Evolutionary conservation across 257 asterid genomes (phyloP).

Genomic region (Penstemon eatonii): DNA sequence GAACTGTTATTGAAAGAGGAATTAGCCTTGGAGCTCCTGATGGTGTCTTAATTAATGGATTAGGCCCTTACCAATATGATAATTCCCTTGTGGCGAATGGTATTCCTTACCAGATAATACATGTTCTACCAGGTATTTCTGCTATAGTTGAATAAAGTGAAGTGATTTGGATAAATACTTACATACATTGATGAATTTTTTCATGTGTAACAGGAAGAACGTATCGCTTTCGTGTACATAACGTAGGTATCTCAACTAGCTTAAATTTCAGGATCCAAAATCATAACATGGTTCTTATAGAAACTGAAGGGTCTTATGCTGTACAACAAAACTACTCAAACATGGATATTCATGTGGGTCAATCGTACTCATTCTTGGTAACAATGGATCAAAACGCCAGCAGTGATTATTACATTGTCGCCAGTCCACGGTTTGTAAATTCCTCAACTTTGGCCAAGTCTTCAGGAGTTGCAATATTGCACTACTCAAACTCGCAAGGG

Average conservation of each 20-base stretch:
- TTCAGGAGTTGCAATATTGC: constrained; percentile 78
- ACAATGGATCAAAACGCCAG: constrained; percentile 82
- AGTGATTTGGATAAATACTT: neutral
- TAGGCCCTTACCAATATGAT: constrained; percentile 85
- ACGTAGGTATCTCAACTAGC: constrained; percentile 84
- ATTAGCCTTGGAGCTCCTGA: constrained; percentile 76
- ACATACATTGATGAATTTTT: constrained; percentile 17
- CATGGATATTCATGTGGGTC: constrained; percentile 97
- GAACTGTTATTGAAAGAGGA: constrained; percentile 59
- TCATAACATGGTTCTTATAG: constrained; percentile 84
- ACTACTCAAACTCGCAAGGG: constrained; percentile 77
- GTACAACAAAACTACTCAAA: constrained; percentile 81
- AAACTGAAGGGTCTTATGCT: constrained; percentile 96
- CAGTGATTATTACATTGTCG: constrained; percentile 84
- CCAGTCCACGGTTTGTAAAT: constrained; percentile 79
- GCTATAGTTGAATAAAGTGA: neutral
- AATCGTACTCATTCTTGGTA: constrained; percentile 89
- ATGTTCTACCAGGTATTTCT: constrained; percentile 79
- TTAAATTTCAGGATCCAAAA: constrained; percentile 91
- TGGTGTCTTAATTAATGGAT: constrained; percentile 73
- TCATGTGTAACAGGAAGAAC: constrained; percentile 66
- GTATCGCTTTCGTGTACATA: constrained; percentile 84
- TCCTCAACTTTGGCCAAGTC: constrained; percentile 56
- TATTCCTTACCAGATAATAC: constrained; percentile 56
- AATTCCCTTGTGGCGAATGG: constrained; percentile 57